Evolutionary conservation across 129 eudicot species (phyloP).

Genomic region (Arctium lappa): DNA sequence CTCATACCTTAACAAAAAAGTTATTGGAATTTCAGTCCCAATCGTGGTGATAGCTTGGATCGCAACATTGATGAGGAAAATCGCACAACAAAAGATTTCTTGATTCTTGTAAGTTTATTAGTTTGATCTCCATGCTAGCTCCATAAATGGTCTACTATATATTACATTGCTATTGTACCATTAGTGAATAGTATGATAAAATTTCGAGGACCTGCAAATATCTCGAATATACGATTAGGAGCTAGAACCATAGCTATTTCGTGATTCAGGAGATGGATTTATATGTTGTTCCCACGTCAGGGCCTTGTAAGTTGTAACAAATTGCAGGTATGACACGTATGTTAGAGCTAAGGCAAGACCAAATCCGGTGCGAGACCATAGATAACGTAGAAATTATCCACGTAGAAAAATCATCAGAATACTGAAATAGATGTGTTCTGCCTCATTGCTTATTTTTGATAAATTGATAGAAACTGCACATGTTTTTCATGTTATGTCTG

Average conservation of each 20-base stretch:
- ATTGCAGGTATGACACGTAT: too few species aligned
- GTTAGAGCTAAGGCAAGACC: too few species aligned
- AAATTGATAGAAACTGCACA: neutral
- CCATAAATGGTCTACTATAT: neutral
- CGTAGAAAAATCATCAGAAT: too few species aligned
- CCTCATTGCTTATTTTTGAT: neutral
- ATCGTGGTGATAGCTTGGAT: conserved; percentile 99
- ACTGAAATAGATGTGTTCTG: neutral
- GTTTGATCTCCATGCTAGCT: neutral
- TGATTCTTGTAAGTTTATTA: conserved; percentile 70
- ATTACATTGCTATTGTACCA: neutral
- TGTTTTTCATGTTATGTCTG: too few species aligned
- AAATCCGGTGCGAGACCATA: too few species aligned
- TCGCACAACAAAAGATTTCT: conserved; percentile 67
- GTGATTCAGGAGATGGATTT: too few species aligned
- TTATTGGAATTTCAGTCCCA: conserved; percentile 57
- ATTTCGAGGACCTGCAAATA: neutral
- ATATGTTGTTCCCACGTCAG: too few species aligned
- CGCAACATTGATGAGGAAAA: conserved; percentile 88
- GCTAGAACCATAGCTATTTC: neutral
- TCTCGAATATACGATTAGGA: neutral
- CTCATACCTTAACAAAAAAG: neutral
- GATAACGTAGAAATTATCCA: too few species aligned
- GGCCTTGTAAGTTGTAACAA: too few species aligned
- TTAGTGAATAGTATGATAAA: neutral